A percentile compares a stretch with the other conserved stretches of the same genome.
Conservation (phyloP, 768 basidiomycete genomes). For the Leccinellum luteum region DNA sequence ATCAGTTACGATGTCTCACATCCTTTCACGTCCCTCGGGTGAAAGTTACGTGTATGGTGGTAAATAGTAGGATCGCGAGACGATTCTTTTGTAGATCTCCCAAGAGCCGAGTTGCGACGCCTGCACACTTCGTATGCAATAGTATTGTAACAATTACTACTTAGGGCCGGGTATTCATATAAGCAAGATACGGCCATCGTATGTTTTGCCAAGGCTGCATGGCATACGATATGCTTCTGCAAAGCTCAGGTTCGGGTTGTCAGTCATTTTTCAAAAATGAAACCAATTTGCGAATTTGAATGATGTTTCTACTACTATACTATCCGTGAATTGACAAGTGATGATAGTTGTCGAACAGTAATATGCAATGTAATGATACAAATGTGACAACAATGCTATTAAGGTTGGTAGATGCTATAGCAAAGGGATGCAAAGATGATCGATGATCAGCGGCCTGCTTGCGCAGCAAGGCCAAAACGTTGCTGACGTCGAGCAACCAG, state of each 20-base stretch:
- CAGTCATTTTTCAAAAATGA: no score
- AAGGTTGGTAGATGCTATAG: slow-evolving; percentile 15
- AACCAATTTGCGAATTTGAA: not conserved
- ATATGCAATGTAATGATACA: slow-evolving; percentile 25
- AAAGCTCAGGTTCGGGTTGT: no score
- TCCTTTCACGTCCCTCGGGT: slow-evolving; percentile 26
- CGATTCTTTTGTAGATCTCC: not conserved
- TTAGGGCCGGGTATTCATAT: no score
- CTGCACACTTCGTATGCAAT: not conserved
- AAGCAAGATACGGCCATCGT: no score
- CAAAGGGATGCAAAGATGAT: slow-evolving; percentile 12
- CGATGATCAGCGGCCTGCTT: slow-evolving; percentile 6
- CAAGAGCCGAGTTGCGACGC: not conserved
- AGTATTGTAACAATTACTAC: no score
- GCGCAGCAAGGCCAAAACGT: slow-evolving; percentile 24
- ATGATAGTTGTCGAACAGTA: slow-evolving; percentile 13
- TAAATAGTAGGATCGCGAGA: not conserved
- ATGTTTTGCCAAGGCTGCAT: no score
- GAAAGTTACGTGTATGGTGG: not conserved
- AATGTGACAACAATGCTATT: slow-evolving; percentile 16
- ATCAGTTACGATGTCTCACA: slow-evolving; percentile 35
- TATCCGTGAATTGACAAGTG: not conserved
- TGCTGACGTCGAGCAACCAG: slow-evolving; percentile 40
- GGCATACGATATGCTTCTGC: no score
- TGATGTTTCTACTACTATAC: not conserved